Base-by-base conservation (phyloP, 2,329 filamentous ascomycete species). In the Ceratocystis eucalypticola region DNA sequence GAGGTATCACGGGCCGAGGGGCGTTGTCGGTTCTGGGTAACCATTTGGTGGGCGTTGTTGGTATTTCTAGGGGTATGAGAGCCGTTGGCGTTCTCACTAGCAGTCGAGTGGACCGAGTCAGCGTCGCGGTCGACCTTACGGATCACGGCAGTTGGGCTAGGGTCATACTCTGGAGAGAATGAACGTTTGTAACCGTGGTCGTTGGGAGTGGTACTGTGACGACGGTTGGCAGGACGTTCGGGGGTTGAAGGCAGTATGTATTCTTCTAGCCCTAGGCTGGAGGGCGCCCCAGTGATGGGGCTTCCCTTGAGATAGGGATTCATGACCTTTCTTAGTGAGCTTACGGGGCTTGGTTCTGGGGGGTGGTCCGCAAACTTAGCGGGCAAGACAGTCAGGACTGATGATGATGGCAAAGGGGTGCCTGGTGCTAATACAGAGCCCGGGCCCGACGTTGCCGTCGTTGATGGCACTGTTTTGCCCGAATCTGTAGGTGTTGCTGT, bases 291-390 rank as follows among this genome's bases (percentile, higher is more conserved):
- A 61, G 66, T n/a, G 22, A 55, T 53, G 30, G 68, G 53, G 41
- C 61, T 65, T 33, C 66, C 69, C 65, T 75, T 77, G 22, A 96
- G 77, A 74, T 91, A 96, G 5, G 89, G 91, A 75, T 88, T 88
- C 91, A 96, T 96, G 64, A 89, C 88, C 75, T 89, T 84, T 68
- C 89, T 84, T 70, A 96, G 78, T 75, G 91, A 96, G 74, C 88
- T 94, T 46, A 88, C 84, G 17, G 89, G 86, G 71, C 84, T 91
- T 46, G 78, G 78, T 69, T 79, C 76, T 8, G 76, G 37, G 37
- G 37, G 72, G 63, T 75, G 74, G 3, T 72, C 71, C 28, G 71
- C 73, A 28, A 71, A 66, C 44, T 74, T 73, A 59, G 76, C 71
- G 2, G 75, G 72, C 7, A 76, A 72, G 53, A 76, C 70, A 33